These are phyloP conservation scores for Solanum lycopersicoides DNA, from an alignment of 257 asterid genomes.

Conservation along the genomic window DNA sequence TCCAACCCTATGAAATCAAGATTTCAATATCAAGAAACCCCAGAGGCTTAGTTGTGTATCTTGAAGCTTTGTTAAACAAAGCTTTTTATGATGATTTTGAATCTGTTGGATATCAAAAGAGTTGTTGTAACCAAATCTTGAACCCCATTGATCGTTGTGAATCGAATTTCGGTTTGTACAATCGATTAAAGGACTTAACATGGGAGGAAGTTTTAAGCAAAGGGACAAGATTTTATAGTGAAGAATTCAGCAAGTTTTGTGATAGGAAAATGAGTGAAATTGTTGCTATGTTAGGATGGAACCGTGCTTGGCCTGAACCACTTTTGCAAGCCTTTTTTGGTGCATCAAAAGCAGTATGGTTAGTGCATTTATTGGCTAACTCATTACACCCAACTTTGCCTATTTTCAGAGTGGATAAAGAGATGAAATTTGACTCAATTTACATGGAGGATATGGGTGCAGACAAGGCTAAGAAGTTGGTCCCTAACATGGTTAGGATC, in stretches of 20 bases:
- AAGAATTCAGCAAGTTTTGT: slow-evolving; percentile 84
- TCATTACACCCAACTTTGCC: slow-evolving; percentile 79
- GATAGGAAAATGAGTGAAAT: slow-evolving; percentile 93
- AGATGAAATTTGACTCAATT: slow-evolving; percentile 55
- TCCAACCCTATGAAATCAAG: slow-evolving; percentile 74
- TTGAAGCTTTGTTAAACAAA: slow-evolving; percentile 67
- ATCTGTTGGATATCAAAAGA: slow-evolving; percentile 45
- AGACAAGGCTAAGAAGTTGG: slow-evolving; percentile 53
- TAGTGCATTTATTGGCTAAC: slow-evolving; percentile 85
- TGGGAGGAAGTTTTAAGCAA: slow-evolving; percentile 86
- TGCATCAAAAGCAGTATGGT: slow-evolving; percentile 87
- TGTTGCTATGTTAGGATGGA: slow-evolving; percentile 92
- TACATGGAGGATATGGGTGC: slow-evolving; percentile 98
- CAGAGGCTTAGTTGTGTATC: slow-evolving; percentile 39
- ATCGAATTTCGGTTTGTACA: slow-evolving; percentile 53
- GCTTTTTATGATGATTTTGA: slow-evolving; percentile 81
- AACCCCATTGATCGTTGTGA: slow-evolving; percentile 82
- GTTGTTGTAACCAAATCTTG: slow-evolving; percentile 28
- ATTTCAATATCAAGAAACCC: slow-evolving; percentile 66
- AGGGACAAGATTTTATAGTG: slow-evolving; percentile 80
- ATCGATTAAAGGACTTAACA: slow-evolving; percentile 46
- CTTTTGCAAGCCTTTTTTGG: slow-evolving; percentile 75
- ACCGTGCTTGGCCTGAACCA: slow-evolving; percentile 93
- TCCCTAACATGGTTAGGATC: slow-evolving; percentile 65
- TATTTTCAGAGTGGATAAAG: slow-evolving; percentile 72